A percentile compares a stretch with the other conserved stretches of the same genome.
Evolutionary conservation across 768 basidiomycete genomes (phyloP).

Genomic region (Coprinellus aureogranulatus): DNA sequence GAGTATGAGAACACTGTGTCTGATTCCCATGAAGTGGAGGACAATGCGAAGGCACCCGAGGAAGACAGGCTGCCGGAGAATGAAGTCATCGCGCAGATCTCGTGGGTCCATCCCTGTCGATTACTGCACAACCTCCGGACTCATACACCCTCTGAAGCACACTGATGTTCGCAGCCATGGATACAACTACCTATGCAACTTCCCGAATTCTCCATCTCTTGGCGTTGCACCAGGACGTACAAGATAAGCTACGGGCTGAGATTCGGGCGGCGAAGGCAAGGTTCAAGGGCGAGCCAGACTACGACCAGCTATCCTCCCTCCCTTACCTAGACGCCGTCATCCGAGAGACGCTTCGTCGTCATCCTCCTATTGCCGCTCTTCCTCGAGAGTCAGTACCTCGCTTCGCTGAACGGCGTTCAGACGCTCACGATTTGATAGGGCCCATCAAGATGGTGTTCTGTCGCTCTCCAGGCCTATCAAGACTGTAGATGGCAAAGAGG

Average conservation of each 20-base stretch:
- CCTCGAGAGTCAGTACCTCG: neutral
- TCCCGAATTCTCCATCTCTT: conserved; percentile 32
- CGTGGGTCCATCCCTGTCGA: conserved; percentile 13
- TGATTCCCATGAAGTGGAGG: conserved; percentile 32
- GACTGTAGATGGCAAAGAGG: neutral
- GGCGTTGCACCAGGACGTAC: conserved; percentile 31
- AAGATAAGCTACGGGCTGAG: conserved; percentile 35
- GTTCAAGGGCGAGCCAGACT: conserved; percentile 23
- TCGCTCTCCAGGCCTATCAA: conserved; percentile 6
- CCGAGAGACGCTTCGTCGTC: conserved; percentile 33
- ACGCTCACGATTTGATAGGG: too few species aligned
- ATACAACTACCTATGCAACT: conserved; percentile 39
- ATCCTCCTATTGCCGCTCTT: neutral
- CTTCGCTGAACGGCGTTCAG: conserved; percentile 23
- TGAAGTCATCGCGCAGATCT: conserved; percentile 38
- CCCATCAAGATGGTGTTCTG: conserved; percentile 20
- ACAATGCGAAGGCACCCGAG: conserved; percentile 32
- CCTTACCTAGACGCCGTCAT: conserved; percentile 40
- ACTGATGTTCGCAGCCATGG: conserved; percentile 39
- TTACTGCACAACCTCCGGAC: neutral
- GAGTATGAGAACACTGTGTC: neutral
- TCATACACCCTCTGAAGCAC: conserved; percentile 21
- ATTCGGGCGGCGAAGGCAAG: conserved; percentile 24
- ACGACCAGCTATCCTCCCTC: conserved; percentile 34
- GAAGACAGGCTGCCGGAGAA: conserved; percentile 31